These are phyloP conservation scores for Obba rivulosa DNA, from an alignment of 768 basidiomycete genomes.

Conservation along the genomic window DNA sequence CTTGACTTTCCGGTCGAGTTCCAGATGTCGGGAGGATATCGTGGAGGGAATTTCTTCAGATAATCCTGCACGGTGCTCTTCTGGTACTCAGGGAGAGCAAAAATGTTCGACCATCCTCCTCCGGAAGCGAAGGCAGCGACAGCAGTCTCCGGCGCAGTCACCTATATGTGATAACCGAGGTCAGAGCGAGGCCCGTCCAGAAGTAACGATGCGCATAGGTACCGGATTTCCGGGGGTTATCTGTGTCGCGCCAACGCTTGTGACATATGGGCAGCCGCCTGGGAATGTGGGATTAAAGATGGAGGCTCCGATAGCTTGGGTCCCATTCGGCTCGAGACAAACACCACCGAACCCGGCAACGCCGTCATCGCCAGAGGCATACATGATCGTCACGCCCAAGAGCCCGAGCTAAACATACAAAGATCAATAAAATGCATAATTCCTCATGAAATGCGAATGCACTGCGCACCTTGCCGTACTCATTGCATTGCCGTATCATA, in stretches of 20 bases:
- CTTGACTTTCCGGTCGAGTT: slow-evolving; percentile 27
- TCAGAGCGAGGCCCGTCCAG: background rate
- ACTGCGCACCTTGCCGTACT: slow-evolving; percentile 33
- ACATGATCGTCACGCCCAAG: slow-evolving; percentile 32
- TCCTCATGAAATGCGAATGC: too few species aligned
- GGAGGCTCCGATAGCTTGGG: slow-evolving; percentile 7
- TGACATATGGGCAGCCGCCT: slow-evolving; percentile 36
- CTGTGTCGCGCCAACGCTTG: slow-evolving; percentile 31
- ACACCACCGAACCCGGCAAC: slow-evolving; percentile 33
- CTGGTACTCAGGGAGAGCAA: slow-evolving; percentile 32
- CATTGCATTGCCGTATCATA: slow-evolving; percentile 35
- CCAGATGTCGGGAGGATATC: slow-evolving; percentile 26
- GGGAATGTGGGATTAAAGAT: slow-evolving; percentile 25
- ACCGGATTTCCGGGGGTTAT: slow-evolving; percentile 24
- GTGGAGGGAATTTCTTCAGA: slow-evolving; percentile 24
- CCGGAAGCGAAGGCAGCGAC: slow-evolving; percentile 28
- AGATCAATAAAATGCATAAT: background rate
- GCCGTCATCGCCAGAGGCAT: slow-evolving; percentile 38
- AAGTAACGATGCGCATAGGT: too few species aligned
- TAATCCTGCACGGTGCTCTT: slow-evolving; percentile 21
- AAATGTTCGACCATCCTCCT: slow-evolving; percentile 37
- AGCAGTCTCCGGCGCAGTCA: slow-evolving; percentile 31
- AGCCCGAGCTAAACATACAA: slow-evolving; percentile 18
- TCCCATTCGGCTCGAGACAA: slow-evolving; percentile 26
- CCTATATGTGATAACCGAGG: slow-evolving; percentile 4